Evolutionary conservation across 441 rosid genomes (phyloP).

Genomic region (Syzygium malaccense): DNA sequence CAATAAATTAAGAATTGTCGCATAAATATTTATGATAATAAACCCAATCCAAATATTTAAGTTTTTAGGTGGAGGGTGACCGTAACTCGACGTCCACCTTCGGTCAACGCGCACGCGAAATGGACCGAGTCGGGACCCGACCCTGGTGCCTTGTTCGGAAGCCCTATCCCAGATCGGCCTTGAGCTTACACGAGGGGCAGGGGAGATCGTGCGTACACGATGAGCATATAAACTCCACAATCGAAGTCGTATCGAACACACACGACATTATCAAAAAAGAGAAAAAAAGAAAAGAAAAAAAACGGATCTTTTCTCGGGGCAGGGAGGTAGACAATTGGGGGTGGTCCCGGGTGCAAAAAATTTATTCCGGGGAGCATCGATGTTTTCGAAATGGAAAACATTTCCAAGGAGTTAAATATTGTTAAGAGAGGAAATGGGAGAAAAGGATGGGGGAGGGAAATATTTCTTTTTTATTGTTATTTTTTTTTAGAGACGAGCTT

Average conservation of each 20-base stretch:
- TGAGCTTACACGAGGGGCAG: not conserved
- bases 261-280: not conserved
- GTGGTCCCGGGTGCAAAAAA: not conserved
- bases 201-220: fast-evolving
- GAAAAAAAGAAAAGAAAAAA: too few relatives aligned
- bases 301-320: too few relatives aligned
- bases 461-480: too few relatives aligned
- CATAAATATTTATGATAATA: fast-evolving
- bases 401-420: not conserved
- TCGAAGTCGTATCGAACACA: not conserved
- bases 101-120: fast-evolving
- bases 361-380: not conserved
- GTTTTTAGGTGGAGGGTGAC: not conserved
- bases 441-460: too few relatives aligned
- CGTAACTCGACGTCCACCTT: not conserved
- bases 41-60: not conserved
- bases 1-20: too few relatives aligned
- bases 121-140: not conserved
- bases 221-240: not conserved
- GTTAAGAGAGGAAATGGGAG: not conserved
- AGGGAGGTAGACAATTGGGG: too few relatives aligned
- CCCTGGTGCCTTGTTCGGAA: fast-evolving
- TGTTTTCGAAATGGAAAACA: not conserved
- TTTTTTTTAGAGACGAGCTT: too few relatives aligned
- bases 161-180: not conserved